Evolutionary conservation across 2,329 filamentous ascomycete species (phyloP).

Genomic region (Fusarium mexicanum): DNA sequence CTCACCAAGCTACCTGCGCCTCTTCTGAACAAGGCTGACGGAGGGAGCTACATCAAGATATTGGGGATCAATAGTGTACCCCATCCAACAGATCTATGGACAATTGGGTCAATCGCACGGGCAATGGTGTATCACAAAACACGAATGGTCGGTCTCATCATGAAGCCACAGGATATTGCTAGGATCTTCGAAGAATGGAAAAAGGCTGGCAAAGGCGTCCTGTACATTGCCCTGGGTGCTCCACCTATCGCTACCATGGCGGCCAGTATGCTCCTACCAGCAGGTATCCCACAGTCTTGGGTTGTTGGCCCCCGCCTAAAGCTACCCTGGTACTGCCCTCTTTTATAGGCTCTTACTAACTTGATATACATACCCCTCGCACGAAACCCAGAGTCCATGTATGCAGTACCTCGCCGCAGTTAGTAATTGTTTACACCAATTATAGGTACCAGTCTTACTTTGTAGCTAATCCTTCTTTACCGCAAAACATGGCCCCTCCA

Average conservation of each 20-base stretch:
- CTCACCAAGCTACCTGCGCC: background rate
- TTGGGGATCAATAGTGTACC: background rate
- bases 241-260: background rate
- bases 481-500: too few relatives aligned
- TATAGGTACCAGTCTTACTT: too few relatives aligned
- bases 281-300: background rate
- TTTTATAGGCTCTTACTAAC: too few relatives aligned
- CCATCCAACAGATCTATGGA: background rate
- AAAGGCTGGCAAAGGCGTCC: background rate
- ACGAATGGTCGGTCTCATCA: background rate
- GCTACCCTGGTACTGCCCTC: too few relatives aligned
- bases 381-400: fast-evolving
- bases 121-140: background rate
- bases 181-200: background rate
- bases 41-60: background rate
- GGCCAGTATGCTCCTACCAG: background rate
- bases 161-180: background rate
- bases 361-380: too few relatives aligned
- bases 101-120: background rate
- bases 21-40: background rate
- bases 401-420: too few relatives aligned
- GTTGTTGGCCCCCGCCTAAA: too few relatives aligned
- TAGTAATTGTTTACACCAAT: too few relatives aligned
- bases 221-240: background rate
- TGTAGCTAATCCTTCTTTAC: fast-evolving